Conservation (phyloP, 2,329 filamentous ascomycete genomes). For the Trichophyton rubrum region DNA sequence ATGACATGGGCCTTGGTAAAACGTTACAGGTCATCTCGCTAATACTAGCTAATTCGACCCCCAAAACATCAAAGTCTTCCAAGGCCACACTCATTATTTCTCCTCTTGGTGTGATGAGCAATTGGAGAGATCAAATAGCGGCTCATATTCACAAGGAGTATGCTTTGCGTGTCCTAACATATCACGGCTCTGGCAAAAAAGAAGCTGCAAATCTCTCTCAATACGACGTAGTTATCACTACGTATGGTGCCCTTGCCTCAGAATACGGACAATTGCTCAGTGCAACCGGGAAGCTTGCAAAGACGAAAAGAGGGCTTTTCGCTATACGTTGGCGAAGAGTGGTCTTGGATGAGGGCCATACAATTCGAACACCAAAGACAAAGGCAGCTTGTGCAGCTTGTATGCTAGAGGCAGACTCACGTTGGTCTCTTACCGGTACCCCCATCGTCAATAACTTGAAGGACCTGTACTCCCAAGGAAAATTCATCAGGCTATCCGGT, state of each 20-base stretch:
- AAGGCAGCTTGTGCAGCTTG: conserved; percentile 59
- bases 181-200: conserved; percentile 55
- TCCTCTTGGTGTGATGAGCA: conserved; percentile 77
- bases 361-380: conserved; percentile 63
- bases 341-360: conserved; percentile 74
- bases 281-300: conserved; percentile 30
- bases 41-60: conserved; percentile 47
- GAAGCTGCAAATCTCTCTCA: conserved; percentile 47
- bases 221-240: conserved; percentile 70
- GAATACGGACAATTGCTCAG: conserved; percentile 46
- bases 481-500: conserved; percentile 63
- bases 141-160: conserved; percentile 56
- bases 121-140: conserved; percentile 71
- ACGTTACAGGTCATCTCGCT: conserved; percentile 76
- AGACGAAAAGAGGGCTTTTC: conserved; percentile 42
- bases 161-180: conserved; percentile 55
- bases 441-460: conserved; percentile 73
- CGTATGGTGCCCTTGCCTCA: conserved; percentile 61
- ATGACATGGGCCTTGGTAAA: conserved; percentile 89
- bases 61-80: conserved; percentile 33
- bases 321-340: conserved; percentile 63
- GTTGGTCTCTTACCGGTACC: conserved; percentile 71
- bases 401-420: conserved; percentile 53
- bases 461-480: conserved; percentile 67
- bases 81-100: conserved; percentile 67